phyloP scores from a whole-genome alignment of 208 protist species.

The Tritrichomonas musculus region DNA sequence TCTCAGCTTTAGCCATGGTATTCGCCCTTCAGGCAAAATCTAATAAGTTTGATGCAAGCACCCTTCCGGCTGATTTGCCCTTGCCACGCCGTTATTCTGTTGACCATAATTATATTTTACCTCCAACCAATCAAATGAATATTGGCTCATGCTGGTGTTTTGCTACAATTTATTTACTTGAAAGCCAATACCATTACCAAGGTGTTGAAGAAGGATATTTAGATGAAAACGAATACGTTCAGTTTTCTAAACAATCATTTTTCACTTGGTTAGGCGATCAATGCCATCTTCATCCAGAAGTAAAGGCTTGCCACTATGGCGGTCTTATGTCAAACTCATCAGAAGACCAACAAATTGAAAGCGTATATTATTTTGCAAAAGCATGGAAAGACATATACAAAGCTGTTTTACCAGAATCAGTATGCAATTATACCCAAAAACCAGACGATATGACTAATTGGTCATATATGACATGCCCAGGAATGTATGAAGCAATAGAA shows the following conservation, averaged over 20 bases:
- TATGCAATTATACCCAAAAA: background rate
- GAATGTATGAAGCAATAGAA: background rate
- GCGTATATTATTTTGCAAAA: background rate
- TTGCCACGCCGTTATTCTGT: background rate
- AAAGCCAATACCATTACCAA: background rate
- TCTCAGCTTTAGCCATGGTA: too few relatives aligned
- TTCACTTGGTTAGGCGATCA: background rate
- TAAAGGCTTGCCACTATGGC: background rate
- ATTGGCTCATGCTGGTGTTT: background rate
- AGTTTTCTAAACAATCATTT: background rate
- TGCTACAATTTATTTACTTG: background rate
- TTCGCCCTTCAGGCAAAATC: too few relatives aligned
- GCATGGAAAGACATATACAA: background rate
- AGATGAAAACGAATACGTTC: background rate
- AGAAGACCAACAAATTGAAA: slow-evolving; percentile 12
- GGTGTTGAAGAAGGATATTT: background rate
- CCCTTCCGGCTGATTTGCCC: background rate
- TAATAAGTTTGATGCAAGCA: too few relatives aligned
- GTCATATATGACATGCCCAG: background rate
- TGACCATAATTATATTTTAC: background rate
- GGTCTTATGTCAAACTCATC: background rate
- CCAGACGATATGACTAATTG: background rate
- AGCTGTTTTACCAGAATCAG: background rate
- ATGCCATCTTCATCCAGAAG: background rate
- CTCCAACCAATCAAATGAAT: background rate